These are phyloP conservation scores for Picochlorum sp. DNA, from an alignment of 139 green algal species.

Conservation along the genomic window DNA sequence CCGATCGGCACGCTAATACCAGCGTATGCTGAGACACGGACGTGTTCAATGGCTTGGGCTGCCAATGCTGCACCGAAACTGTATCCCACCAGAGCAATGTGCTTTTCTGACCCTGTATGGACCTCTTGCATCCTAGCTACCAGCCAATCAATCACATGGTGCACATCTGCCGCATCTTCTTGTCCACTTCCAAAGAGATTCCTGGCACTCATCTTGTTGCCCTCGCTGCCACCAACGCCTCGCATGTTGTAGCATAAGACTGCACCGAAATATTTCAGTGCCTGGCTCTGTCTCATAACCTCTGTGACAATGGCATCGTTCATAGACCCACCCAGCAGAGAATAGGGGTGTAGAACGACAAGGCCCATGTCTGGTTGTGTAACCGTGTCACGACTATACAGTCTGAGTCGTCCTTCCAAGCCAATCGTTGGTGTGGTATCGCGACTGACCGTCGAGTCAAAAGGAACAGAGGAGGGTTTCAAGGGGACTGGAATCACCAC, in stretches of 20 bases:
- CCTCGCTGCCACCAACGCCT: too few species aligned
- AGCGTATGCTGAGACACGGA: conserved; percentile 11
- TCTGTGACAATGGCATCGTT: conserved; percentile 22
- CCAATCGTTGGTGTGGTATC: too few species aligned
- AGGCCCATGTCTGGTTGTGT: background rate
- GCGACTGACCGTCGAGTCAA: too few species aligned
- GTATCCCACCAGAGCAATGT: conserved; percentile 15
- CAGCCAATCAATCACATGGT: conserved; percentile 2
- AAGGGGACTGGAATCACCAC: too few species aligned
- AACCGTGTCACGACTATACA: background rate
- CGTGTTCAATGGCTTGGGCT: conserved; percentile 17
- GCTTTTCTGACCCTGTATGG: conserved; percentile 3
- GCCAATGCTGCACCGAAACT: conserved; percentile 33
- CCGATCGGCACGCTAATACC: conserved; percentile 20
- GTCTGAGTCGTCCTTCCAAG: background rate
- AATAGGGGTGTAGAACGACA: conserved; percentile 26
- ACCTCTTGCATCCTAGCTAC: background rate
- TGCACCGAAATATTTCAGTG: background rate
- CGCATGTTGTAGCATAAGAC: too few species aligned
- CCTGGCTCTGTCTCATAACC: conserved; percentile 14
- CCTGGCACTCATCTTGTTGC: too few species aligned
- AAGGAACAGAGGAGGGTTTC: too few species aligned
- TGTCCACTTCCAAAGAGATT: too few species aligned
- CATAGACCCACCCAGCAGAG: conserved; percentile 23
- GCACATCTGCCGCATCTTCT: too few species aligned